Conservation (phyloP, 2,329 filamentous ascomycete species). For the Cercospora zeae-maydis region DNA sequence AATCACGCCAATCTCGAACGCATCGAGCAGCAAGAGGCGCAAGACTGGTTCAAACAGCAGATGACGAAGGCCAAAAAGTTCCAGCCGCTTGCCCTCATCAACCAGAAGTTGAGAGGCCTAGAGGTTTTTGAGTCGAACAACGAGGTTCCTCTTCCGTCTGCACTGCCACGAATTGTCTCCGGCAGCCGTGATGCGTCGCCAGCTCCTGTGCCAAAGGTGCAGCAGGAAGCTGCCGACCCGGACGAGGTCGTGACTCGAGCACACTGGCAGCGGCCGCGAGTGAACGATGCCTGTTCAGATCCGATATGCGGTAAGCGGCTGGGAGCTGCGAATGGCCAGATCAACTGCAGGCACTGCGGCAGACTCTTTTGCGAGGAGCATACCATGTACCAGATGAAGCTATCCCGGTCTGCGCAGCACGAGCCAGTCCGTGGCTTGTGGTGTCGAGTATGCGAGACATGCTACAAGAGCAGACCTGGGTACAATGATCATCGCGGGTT, state of each 20-base stretch:
- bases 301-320: slow-evolving; percentile 78
- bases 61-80: slow-evolving; percentile 91
- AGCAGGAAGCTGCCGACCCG: slow-evolving; percentile 57
- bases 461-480: slow-evolving; percentile 91
- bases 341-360: slow-evolving; percentile 93
- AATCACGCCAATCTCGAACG: slow-evolving; percentile 84
- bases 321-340: slow-evolving; percentile 72
- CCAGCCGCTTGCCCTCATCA: slow-evolving; percentile 83
- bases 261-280: slow-evolving; percentile 80
- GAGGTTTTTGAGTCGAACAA: slow-evolving; percentile 95
- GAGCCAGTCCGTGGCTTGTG: slow-evolving; percentile 87
- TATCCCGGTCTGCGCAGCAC: slow-evolving; percentile 82
- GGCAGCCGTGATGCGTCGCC: slow-evolving; percentile 31
- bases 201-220: slow-evolving; percentile 25
- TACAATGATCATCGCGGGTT: slow-evolving; percentile 74
- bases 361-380: slow-evolving; percentile 94
- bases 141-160: slow-evolving; percentile 41
- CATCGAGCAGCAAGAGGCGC: slow-evolving; percentile 86
- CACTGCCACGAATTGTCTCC: slow-evolving; percentile 23
- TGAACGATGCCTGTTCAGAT: slow-evolving; percentile 79
- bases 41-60: slow-evolving; percentile 94
- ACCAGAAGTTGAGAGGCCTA: slow-evolving; percentile 87
- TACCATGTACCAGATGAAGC: slow-evolving; percentile 99
- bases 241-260: slow-evolving; percentile 83
- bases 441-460: slow-evolving; percentile 97